These are phyloP conservation scores for Pichia cephalocereana DNA, from an alignment of 805 yeast species.

Conservation along the genomic window DNA sequence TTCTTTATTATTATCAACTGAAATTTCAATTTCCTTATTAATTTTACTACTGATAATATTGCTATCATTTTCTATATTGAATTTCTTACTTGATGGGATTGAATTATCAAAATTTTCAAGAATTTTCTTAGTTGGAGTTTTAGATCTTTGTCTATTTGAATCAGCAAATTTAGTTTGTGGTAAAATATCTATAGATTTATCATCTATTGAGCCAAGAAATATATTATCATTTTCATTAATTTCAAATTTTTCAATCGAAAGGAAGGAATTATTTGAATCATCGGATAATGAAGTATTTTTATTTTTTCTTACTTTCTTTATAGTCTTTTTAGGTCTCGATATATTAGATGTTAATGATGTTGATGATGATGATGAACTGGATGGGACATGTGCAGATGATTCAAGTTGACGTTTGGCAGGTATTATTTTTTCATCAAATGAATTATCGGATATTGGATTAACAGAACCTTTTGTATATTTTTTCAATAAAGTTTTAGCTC, in stretches of 20 bases:
- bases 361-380: background rate
- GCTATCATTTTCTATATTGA: background rate
- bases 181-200: conserved; percentile 8
- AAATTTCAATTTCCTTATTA: too few relatives aligned
- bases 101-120: conserved; percentile 13
- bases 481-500: conserved; percentile 33
- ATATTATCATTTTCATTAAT: conserved; percentile 12
- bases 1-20: background rate
- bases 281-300: background rate
- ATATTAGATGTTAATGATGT: background rate
- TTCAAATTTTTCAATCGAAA: conserved; percentile 19
- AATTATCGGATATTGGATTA: background rate
- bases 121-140: conserved; percentile 7
- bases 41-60: too few relatives aligned
- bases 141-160: background rate
- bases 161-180: background rate
- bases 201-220: conserved; percentile 6
- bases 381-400: background rate
- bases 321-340: background rate
- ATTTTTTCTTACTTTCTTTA: background rate
- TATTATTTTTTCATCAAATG: background rate
- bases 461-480: conserved; percentile 9
- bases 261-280: conserved; percentile 9
- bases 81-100: conserved; percentile 13
- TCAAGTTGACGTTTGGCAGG: conserved; percentile 8